phyloP scores from a whole-genome alignment of 257 asterid genomes.

The Scutellaria barbata region DNA sequence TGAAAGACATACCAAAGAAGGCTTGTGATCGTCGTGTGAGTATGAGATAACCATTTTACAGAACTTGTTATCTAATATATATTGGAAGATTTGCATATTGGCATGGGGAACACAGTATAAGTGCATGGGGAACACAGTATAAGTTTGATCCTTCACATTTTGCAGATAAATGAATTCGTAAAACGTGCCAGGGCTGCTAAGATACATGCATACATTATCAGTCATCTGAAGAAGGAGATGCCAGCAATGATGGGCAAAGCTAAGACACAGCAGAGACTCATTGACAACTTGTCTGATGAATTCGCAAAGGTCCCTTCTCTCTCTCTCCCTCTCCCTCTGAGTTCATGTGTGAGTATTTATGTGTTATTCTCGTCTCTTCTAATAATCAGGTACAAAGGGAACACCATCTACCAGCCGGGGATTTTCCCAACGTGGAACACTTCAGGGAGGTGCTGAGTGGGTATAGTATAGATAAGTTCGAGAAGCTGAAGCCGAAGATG shows the following conservation, averaged over 20 bases:
- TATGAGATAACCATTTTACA: constrained; percentile 4
- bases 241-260: constrained; percentile 99
- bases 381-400: constrained; percentile 80
- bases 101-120: background rate
- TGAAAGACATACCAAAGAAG: constrained; percentile 87
- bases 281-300: constrained; percentile 73
- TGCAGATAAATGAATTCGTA: constrained; percentile 92
- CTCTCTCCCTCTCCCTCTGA: constrained; percentile 24
- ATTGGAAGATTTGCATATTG: constrained; percentile 5
- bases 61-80: constrained; percentile 4
- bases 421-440: constrained; percentile 85
- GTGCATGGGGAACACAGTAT: background rate
- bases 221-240: constrained; percentile 90
- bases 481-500: constrained; percentile 88
- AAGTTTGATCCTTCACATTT: background rate
- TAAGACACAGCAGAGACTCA: constrained; percentile 85
- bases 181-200: constrained; percentile 98
- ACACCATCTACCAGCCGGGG: constrained; percentile 85
- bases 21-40: constrained; percentile 96
- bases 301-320: constrained; percentile 68
- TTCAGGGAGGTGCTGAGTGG: constrained; percentile 70
- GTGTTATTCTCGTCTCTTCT: constrained; percentile 12
- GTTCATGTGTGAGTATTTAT: background rate
- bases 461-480: constrained; percentile 78
- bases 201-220: constrained; percentile 85